phyloP scores from a whole-genome alignment of 176 grass and related monocot species.

The Eragrostis nindensis region DNA sequence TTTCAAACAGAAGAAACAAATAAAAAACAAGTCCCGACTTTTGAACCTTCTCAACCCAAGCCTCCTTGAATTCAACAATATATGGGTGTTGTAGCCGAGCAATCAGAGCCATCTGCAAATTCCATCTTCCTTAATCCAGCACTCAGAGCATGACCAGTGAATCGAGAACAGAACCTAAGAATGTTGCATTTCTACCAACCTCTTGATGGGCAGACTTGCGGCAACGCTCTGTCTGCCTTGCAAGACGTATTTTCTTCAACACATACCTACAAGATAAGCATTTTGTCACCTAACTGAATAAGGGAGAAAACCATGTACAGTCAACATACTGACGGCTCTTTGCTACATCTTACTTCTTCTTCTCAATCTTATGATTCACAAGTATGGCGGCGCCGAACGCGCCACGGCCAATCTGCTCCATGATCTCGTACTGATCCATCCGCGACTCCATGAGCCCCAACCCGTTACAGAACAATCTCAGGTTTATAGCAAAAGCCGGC shows the following conservation, averaged over 20 bases:
- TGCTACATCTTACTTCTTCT: conserved; percentile 64
- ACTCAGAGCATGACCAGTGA: neutral
- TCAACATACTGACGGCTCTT: neutral
- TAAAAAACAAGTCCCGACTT: neutral
- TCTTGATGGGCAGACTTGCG: conserved; percentile 92
- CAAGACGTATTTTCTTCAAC: conserved; percentile 93
- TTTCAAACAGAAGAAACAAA: conserved; percentile 18
- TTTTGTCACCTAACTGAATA: neutral
- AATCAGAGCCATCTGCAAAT: conserved; percentile 91
- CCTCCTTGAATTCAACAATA: conserved; percentile 98
- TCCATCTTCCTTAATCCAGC: neutral
- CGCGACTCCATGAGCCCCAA: conserved; percentile 73
- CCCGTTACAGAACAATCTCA: conserved; percentile 5
- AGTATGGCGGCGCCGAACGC: conserved; percentile 96
- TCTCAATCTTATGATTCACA: conserved; percentile 96
- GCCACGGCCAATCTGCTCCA: conserved; percentile 96
- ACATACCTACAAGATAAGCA: conserved; percentile 69
- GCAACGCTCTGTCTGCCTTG: conserved; percentile 90
- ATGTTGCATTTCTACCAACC: conserved; percentile 46
- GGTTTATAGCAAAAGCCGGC: conserved; percentile 13
- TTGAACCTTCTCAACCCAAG: conserved; percentile 95
- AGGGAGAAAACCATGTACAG: neutral
- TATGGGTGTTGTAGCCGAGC: conserved; percentile 90
- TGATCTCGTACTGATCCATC: conserved; percentile 99
- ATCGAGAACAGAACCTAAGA: neutral